Evolutionary conservation across 495 filamentous ascomycete genomes (phyloP).

Genomic region (Neurospora cerealis): DNA sequence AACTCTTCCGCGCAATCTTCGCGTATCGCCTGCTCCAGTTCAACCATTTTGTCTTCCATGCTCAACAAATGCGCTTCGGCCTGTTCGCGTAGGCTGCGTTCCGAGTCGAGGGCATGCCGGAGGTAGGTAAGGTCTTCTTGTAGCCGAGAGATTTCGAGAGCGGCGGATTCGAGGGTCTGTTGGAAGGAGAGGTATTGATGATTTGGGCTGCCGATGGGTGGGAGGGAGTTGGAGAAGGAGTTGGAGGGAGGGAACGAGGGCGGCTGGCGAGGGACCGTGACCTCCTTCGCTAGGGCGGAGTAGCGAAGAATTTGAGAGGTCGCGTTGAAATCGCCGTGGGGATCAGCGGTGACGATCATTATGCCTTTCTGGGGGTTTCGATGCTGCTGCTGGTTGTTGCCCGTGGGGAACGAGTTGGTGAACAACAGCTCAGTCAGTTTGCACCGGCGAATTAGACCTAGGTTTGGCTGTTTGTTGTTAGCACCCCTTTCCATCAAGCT

Average conservation of each 20-base stretch:
- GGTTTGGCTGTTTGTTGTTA: slow-evolving; percentile 45
- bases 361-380: slow-evolving; percentile 70
- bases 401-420: slow-evolving; percentile 81
- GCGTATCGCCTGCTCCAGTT: slow-evolving; percentile 76
- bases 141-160: slow-evolving; percentile 63
- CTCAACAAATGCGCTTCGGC: slow-evolving; percentile 48
- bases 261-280: slow-evolving; percentile 67
- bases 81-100: slow-evolving; percentile 45
- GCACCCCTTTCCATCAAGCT: neutral
- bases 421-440: slow-evolving; percentile 95
- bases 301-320: slow-evolving; percentile 95
- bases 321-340: slow-evolving; percentile 88
- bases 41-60: slow-evolving; percentile 57
- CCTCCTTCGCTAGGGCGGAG: slow-evolving; percentile 84
- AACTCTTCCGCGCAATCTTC: slow-evolving; percentile 84
- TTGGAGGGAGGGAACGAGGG: slow-evolving; percentile 19
- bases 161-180: slow-evolving; percentile 61
- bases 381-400: slow-evolving; percentile 30
- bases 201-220: slow-evolving; percentile 21
- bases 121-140: slow-evolving; percentile 66
- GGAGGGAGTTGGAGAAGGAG: slow-evolving; percentile 23
- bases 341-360: slow-evolving; percentile 97
- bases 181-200: slow-evolving; percentile 12
- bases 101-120: slow-evolving; percentile 47
- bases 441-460: slow-evolving; percentile 91